These are phyloP conservation scores for Zostera marina DNA, from an alignment of 116 monocot genomes.

Conservation along the genomic window DNA sequence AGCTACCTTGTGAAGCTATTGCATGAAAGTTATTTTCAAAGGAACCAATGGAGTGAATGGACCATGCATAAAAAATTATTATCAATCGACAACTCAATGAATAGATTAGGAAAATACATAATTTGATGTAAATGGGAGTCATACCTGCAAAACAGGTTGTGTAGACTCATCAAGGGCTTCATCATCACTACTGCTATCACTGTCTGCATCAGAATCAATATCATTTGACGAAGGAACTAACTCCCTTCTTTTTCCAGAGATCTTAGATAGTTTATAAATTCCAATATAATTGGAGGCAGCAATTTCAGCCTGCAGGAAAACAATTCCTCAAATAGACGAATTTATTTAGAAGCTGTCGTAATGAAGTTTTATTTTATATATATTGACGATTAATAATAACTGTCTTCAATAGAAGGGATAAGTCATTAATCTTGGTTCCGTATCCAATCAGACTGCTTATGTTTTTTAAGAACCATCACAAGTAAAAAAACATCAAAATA, in stretches of 20 bases:
- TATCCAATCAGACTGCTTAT: no score
- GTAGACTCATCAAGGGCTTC: constrained; percentile 34
- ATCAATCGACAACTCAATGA: no score
- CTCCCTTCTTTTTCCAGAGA: constrained; percentile 70
- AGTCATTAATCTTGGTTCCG: no score
- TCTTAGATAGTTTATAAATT: constrained; percentile 78
- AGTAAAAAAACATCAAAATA: no score
- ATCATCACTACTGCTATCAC: constrained; percentile 68
- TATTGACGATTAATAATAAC: no score
- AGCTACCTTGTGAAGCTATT: constrained; percentile 73
- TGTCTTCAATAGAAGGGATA: no score
- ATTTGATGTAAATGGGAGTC: not conserved
- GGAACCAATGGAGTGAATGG: no score
- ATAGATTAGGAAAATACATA: not conserved
- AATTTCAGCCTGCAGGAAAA: constrained; percentile 60
- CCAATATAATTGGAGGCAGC: constrained; percentile 77
- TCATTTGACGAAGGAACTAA: constrained; percentile 40
- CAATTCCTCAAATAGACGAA: no score
- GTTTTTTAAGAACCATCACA: no score
- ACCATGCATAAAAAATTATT: not conserved
- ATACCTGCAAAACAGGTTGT: constrained; percentile 54
- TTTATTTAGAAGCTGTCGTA: no score
- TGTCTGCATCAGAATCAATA: constrained; percentile 44
- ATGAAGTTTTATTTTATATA: no score
- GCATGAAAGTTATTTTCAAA: not conserved